Evolutionary conservation across 345 rosid genomes (phyloP), one percentile per base, ranked within the genome.

Genomic region (Rhizophora apiculata): DNA sequence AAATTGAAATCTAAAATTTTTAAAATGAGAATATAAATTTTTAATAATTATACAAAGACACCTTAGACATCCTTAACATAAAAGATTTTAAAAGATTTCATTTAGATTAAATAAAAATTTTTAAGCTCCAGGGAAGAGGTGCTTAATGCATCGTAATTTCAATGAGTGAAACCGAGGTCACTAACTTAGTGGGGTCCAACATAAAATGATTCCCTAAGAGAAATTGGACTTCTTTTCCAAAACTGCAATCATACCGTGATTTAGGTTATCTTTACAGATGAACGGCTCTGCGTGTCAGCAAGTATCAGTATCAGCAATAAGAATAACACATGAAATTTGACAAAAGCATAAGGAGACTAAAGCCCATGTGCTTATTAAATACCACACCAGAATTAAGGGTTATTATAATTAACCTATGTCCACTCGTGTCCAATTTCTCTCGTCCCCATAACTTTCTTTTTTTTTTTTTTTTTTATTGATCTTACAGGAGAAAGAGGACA

Each of bases 31-130:
- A 34, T 34, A 7, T 34, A 34, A 34, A 6, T 34, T 34, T 8
- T 8, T 1, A 34, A 1, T 7, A 34, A 34, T 6, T 6, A 6
- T 0, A 6, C 0, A 8, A 8, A 2, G 2, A 34, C 10, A 3
- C 18, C 6, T 11, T 0, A 15, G 51, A 62, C 57, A 57, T 66
- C 54, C 64, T 54, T 57, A 26, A 32, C 16, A 15, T 27, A 2
- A 22, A 72, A 67, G 76, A 73, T 73, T 59, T 69, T 67, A 65
- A 27, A 37, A 70, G 75, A 80, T 69, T 59, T 69, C 72, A 66
- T 63, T 69, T 70, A n/a, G 20, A 62, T 58, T 63, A 32, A 65
- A 53, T 21, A 61, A 65, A 21, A 2, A 4, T 21, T 59, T 59
- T 65, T 8, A 61, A 39, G 49, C 54, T 3, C 16, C 54, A 65